Evolutionary conservation across 768 basidiomycete genomes (phyloP), one percentile per base, ranked within the genome.

Genomic region (Psilocybe cyanescens): DNA sequence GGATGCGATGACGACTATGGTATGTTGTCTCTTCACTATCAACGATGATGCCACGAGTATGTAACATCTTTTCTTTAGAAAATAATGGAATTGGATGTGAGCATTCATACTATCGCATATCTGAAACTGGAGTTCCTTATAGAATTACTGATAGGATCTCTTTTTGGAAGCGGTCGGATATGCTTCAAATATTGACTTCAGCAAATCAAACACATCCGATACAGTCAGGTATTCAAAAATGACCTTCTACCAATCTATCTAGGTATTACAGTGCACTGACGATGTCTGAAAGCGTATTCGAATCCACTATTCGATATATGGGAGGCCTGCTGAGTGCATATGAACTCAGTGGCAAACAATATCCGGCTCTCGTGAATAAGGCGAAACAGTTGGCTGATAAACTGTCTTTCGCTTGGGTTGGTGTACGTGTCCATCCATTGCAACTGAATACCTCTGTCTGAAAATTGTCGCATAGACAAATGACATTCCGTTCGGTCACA

Each of bases 281-380:
- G 3, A n/a, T 35, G 28, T 29, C n/a, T 17, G n/a, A 28, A 41
- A 89, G 87, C 63, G 76, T 92, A 4, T 92, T 92, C 66, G 90
- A 92, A 72, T 88, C 88, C 1, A 90, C 87, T 0, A 92, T 92
- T 65, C 88, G 91, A 45, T 88, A 86, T 55, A 67, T 92, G 3
- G 90, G 82, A 3, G 88, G 88, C 1, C 74, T 90, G 6, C 67
- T 92, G 47, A 87, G 83, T 57, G 83, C 89, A 3, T 91, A 86
- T 64, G 88, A 91, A 62, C 82, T 92, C 58, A 89, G 85, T 61
- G 82, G 81, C 8, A 58, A 79, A 56, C 63, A 84, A 49, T 75
- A 82, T 59, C 78, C 79, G 0, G 70, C 73, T 2, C 77, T 92
- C 3, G 68, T 92, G 2, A 64, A 81, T 28, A 88, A 91, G 67